Percentiles rank a stretch among this genome's conserved stretches.
Conservation (phyloP, 352 stramenopile species). For the Phytophthora ohioensis region DNA sequence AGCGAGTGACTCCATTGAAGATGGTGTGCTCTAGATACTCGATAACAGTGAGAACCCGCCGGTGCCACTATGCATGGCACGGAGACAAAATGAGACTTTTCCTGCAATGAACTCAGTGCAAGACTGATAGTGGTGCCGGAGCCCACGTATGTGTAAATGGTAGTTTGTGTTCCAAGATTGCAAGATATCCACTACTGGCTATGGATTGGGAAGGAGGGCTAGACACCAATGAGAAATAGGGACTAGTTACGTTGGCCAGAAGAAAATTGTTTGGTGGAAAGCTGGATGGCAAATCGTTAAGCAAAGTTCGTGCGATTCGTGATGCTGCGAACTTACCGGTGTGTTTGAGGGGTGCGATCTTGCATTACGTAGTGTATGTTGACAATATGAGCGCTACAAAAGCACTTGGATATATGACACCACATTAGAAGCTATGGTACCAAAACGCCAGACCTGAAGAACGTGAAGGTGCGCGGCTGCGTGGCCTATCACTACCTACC, state of each 20-base stretch:
- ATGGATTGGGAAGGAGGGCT: background rate
- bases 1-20: background rate
- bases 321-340: slow-evolving; percentile 6
- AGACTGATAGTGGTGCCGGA: background rate
- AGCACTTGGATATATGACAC: slow-evolving; percentile 4
- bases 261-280: slow-evolving; percentile 17
- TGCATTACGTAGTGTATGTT: slow-evolving; percentile 13
- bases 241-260: background rate
- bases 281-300: slow-evolving; percentile 6
- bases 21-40: background rate
- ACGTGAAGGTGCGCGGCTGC: slow-evolving; percentile 13
- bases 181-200: background rate
- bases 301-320: slow-evolving; percentile 13
- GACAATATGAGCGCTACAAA: slow-evolving; percentile 21
- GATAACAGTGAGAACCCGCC: background rate
- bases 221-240: background rate
- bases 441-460: slow-evolving; percentile 6
- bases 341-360: slow-evolving; percentile 6
- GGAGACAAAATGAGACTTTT: background rate
- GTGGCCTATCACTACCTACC: slow-evolving; percentile 12
- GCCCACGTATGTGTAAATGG: background rate
- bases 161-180: background rate
- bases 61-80: background rate
- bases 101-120: background rate
- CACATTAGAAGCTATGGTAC: slow-evolving; percentile 6